Conservation (phyloP, 305 asterid species). For the Fraxinus sp. region DNA sequence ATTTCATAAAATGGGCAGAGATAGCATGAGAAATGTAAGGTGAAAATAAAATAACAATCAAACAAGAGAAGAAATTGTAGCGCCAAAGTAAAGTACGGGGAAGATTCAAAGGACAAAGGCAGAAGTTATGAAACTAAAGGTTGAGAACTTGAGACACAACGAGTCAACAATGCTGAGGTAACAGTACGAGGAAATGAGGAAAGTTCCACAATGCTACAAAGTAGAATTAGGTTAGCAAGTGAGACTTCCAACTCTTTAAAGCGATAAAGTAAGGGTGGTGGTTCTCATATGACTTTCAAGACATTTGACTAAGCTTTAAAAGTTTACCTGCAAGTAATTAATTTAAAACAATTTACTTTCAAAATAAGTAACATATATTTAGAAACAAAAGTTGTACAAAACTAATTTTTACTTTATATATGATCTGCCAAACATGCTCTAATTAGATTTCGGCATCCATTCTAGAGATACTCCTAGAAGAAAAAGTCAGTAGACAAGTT, state of each 20-base stretch:
- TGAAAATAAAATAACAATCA: constrained; percentile 1
- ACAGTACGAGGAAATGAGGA: background rate
- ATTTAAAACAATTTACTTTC: background rate
- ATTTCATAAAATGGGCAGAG: background rate
- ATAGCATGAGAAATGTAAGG: constrained; percentile 5
- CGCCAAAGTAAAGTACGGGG: background rate
- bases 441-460: constrained; percentile 15
- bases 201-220: background rate
- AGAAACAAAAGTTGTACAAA: background rate
- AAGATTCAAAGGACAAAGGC: constrained; percentile 14
- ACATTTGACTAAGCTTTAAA: background rate
- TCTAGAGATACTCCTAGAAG: constrained; percentile 9
- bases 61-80: constrained; percentile 18
- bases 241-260: constrained; percentile 13
- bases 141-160: background rate
- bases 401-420: background rate
- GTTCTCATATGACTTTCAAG: background rate
- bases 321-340: background rate
- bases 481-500: constrained; percentile 6
- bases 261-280: background rate
- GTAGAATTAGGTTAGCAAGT: background rate
- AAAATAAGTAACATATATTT: background rate
- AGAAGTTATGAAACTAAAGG: constrained; percentile 3
- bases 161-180: background rate
- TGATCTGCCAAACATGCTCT: background rate